phyloP scores from a whole-genome alignment of 2,329 filamentous ascomycete species.

The Aurifilum marmelostoma region DNA sequence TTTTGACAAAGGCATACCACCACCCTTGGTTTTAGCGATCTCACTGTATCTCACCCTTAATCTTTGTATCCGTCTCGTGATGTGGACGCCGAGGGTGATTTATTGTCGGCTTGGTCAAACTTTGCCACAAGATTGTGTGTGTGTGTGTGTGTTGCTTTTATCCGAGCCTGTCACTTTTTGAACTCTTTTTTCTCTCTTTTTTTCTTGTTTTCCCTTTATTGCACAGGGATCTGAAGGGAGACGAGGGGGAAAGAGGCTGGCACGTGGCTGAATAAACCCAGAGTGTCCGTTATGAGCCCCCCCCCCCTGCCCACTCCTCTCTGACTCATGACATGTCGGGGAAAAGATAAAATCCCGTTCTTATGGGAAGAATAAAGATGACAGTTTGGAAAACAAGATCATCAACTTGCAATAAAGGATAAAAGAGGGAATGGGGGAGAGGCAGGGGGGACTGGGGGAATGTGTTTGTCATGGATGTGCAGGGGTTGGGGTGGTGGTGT shows the following conservation, averaged over 20 bases:
- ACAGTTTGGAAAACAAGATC: neutral
- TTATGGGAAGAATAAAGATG: too few species aligned
- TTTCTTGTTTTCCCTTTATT: neutral
- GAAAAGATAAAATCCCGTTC: too few species aligned
- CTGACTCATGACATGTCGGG: neutral
- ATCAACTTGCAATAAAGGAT: neutral
- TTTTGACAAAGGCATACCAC: neutral
- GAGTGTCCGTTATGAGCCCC: too few species aligned
- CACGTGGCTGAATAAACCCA: too few species aligned
- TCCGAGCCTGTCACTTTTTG: neutral
- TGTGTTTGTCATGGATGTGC: neutral
- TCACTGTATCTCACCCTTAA: constrained; percentile 7
- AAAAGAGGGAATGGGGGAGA: too few species aligned
- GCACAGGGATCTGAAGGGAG: too few species aligned
- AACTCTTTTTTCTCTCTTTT: neutral
- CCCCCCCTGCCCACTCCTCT: too few species aligned
- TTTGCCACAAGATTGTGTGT: neutral
- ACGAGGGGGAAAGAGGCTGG: too few species aligned
- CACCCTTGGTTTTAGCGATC: neutral
- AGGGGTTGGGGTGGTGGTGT: too few species aligned
- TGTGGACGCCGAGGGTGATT: neutral
- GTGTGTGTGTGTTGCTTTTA: too few species aligned
- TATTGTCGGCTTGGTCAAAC: too few species aligned
- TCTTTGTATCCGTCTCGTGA: constrained; percentile 16
- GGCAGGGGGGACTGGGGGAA: neutral